phyloP scores from a whole-genome alignment of 2,329 filamentous ascomycete genomes.

The Fusarium sterilihyphosum region DNA sequence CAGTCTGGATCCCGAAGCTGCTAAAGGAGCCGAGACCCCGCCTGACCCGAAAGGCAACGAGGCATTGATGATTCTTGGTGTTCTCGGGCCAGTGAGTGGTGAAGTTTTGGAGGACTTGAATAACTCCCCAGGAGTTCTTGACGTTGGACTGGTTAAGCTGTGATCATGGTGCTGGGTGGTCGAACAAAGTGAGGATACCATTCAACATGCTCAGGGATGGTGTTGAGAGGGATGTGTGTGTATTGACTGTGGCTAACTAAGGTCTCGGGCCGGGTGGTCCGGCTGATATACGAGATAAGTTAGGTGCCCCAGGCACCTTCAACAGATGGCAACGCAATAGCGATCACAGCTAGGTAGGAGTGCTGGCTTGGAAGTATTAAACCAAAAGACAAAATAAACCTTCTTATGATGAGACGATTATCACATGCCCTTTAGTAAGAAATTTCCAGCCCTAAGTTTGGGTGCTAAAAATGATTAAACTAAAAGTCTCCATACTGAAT shows the following conservation, averaged over 20 bases:
- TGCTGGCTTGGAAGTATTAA: background rate
- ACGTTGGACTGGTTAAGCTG: conserved; percentile 63
- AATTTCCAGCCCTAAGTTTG: background rate
- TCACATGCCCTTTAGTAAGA: background rate
- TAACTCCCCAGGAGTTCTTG: conserved; percentile 62
- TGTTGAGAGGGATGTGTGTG: too few species aligned
- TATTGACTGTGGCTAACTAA: too few species aligned
- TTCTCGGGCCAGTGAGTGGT: conserved; percentile 71
- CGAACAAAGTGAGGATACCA: background rate
- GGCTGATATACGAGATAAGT: too few species aligned
- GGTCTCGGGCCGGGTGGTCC: too few species aligned
- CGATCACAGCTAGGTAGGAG: background rate
- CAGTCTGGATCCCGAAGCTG: conserved; percentile 53
- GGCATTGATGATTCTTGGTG: conserved; percentile 83
- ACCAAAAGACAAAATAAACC: background rate
- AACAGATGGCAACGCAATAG: background rate
- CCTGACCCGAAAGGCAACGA: conserved; percentile 62
- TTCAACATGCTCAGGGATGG: background rate
- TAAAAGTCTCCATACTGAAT: background rate
- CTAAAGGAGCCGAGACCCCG: conserved; percentile 36
- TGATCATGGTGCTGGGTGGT: conserved; percentile 28
- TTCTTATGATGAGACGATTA: background rate
- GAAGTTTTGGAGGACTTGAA: conserved; percentile 62
- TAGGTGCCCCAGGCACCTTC: too few species aligned
- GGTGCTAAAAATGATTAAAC: background rate